Base-by-base conservation (phyloP, 2,329 filamentous ascomycete species). In the Hymenoscyphus fraxineus region DNA sequence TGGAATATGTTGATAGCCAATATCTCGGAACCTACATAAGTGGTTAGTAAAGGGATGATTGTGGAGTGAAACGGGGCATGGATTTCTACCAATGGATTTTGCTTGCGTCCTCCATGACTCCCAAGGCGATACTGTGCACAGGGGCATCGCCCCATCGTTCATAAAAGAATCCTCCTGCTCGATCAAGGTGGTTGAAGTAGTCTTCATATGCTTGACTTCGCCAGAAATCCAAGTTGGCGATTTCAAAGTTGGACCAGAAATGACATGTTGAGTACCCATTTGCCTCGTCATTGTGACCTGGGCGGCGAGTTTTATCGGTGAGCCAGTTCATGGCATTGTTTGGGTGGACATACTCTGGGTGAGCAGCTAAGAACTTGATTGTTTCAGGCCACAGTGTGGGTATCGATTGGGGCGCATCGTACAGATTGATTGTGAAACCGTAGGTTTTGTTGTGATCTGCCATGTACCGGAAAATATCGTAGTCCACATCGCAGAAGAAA, bases 231-330 rank as follows among this genome's bases (percentile, higher is more conserved):
- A 99, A 86, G 77, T 97, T 92, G 58, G 86, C 94, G 72, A 99
- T 94, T 78, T 99, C 95, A 73, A 99, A 99, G 78, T 99, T 99
- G 73, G 89, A 95, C 95, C 95, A 99, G 82, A 99, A 99, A 78
- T 99, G 95, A 77, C 95, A 99, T 2, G 95, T 98, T 40, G 92
- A 96, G 81, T 97, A 99, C 40, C 95, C 95, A 73, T 96, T 90
- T 6, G 94, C 94, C 68, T 88, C 86, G 62, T 83, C 76, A 74
- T 92, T 92, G 77, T 96, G 90, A 15, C 92, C 86, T 0, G 94
- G 93, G 59, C 95, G 85, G 58, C 88, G 84, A 63, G 83, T 78
- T 67, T 85, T 86, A 76, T 99, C 95, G 1, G 88, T 91, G 67
- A 99, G 78, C 94, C 94, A 99, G 40, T 85, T 83, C 79, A 94